Conservation (phyloP, 306 rosid species). For the Casuarina equisetifolia region DNA sequence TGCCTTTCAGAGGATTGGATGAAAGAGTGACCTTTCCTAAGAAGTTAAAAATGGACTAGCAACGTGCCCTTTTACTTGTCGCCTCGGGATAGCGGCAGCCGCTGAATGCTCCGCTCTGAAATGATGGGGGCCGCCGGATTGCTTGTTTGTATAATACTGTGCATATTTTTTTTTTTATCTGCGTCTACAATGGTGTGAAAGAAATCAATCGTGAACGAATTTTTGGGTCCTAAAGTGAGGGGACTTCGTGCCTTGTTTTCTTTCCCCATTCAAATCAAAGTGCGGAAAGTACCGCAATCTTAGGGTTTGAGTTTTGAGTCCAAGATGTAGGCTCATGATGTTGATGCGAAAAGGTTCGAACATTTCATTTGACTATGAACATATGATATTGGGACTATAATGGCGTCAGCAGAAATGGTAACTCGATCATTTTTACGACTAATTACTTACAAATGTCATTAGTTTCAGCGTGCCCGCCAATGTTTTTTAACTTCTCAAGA, state of each 20-base stretch:
- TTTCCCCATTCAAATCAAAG: not conserved
- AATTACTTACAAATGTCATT: slow-evolving; percentile 17
- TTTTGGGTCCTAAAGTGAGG: not conserved
- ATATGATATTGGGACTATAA: not conserved
- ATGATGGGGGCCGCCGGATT: too few relatives aligned
- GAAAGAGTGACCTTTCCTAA: not conserved
- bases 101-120: too few relatives aligned
- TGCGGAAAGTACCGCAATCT: slow-evolving; percentile 11
- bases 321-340: not conserved
- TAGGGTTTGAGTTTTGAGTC: not conserved
- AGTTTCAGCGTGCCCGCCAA: slow-evolving; percentile 28
- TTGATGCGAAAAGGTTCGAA: slow-evolving; percentile 9
- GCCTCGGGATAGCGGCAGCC: too few relatives aligned
- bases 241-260: not conserved
- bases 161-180: too few relatives aligned
- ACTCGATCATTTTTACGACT: slow-evolving; percentile 18
- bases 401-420: slow-evolving; percentile 1
- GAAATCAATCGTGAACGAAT: not conserved
- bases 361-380: not conserved
- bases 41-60: not conserved
- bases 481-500: not conserved
- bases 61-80: too few relatives aligned
- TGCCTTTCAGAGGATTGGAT: not conserved
- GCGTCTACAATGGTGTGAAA: not conserved
- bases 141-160: too few relatives aligned